Percentiles rank a stretch among this genome's conserved stretches.
phyloP scores from a whole-genome alignment of 345 rosid species.

The Schrenkiella parvula region DNA sequence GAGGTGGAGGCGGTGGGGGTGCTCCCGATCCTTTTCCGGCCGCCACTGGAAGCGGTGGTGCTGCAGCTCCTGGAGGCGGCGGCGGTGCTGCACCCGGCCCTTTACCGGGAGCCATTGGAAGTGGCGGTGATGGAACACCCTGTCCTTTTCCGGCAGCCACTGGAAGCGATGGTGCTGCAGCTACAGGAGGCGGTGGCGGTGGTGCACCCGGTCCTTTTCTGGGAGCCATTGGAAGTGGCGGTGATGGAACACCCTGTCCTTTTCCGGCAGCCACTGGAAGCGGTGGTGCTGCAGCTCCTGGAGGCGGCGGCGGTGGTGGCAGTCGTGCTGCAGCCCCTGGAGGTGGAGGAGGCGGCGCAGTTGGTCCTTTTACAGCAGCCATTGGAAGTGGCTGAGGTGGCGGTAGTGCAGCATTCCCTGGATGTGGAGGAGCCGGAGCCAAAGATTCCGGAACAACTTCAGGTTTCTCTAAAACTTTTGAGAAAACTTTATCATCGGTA shows the following conservation, averaged over 20 bases:
- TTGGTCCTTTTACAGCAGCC: constrained; percentile 30
- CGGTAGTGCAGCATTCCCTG: not conserved
- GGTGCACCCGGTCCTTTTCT: too few relatives aligned
- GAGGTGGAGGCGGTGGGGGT: constrained; percentile 67
- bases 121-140: constrained; percentile 40
- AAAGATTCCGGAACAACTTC: not conserved
- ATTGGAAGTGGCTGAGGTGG: constrained; percentile 36
- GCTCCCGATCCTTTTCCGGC: too few relatives aligned
- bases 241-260: constrained; percentile 39
- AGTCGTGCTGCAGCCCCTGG: not conserved
- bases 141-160: too few relatives aligned
- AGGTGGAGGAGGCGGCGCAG: constrained; percentile 18
- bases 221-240: too few relatives aligned
- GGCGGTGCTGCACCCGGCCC: too few relatives aligned
- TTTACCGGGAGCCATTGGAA: too few relatives aligned
- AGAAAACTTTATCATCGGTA: not conserved
- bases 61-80: too few relatives aligned
- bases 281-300: too few relatives aligned
- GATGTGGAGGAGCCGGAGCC: constrained; percentile 21
- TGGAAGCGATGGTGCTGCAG: too few relatives aligned
- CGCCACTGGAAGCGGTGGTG: too few relatives aligned
- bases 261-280: constrained; percentile 34
- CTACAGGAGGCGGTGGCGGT: too few relatives aligned
- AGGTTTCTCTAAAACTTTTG: not conserved
- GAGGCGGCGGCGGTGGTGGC: constrained; percentile 17